These are phyloP conservation scores for Escallonia herrerae DNA, from an alignment of 129 eudicot species.

Conservation along the genomic window DNA sequence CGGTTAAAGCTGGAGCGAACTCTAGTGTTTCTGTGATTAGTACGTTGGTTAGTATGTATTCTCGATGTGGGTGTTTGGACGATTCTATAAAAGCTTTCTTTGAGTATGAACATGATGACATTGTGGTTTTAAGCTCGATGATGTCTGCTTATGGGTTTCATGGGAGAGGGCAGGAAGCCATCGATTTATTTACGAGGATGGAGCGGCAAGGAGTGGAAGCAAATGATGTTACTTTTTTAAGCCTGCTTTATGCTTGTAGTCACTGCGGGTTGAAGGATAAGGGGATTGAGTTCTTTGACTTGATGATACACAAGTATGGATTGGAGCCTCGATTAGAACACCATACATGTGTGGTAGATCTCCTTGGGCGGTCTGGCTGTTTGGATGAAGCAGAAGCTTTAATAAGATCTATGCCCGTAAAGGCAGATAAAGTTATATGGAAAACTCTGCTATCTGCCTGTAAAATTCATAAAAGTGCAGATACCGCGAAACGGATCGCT, in stretches of 20 bases:
- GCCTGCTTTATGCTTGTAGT: constrained; percentile 85
- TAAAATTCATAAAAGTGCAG: constrained; percentile 64
- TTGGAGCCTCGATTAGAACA: constrained; percentile 61
- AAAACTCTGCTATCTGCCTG: constrained; percentile 78
- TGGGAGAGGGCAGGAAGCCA: constrained; percentile 72
- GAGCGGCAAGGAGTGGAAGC: constrained; percentile 50
- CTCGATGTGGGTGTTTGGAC: constrained; percentile 73
- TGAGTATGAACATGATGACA: constrained; percentile 41
- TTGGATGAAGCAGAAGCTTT: constrained; percentile 63
- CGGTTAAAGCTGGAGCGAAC: constrained; percentile 49
- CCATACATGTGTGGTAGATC: constrained; percentile 81
- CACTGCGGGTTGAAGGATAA: constrained; percentile 76
- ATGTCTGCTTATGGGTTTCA: constrained; percentile 87
- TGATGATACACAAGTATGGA: constrained; percentile 52
- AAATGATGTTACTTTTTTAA: constrained; percentile 68
- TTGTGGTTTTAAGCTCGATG: constrained; percentile 65
- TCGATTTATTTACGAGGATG: constrained; percentile 52
- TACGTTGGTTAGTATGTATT: constrained; percentile 81
- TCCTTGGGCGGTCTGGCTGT: constrained; percentile 70
- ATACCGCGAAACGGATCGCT: constrained; percentile 60
- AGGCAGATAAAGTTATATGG: constrained; percentile 74
- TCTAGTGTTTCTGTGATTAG: constrained; percentile 49
- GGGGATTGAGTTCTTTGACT: constrained; percentile 48
- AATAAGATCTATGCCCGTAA: constrained; percentile 63
- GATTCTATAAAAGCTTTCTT: constrained; percentile 60